phyloP scores from a whole-genome alignment of 129 eudicot genomes.

The Chrysanthemum makinoi region DNA sequence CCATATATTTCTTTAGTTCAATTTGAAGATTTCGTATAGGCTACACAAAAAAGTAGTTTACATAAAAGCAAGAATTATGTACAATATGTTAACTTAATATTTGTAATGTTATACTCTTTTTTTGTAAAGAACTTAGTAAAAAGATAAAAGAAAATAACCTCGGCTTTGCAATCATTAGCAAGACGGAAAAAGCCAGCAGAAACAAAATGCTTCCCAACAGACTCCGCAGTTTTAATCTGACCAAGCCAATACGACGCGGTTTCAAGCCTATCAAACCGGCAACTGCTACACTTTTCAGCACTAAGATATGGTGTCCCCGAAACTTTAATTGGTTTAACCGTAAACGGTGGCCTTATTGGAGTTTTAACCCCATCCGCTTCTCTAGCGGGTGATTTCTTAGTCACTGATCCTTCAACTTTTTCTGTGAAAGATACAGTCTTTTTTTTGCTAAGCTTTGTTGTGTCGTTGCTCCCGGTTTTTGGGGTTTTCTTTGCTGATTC shows the following conservation, averaged over 20 bases:
- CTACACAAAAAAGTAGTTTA: conserved; percentile 19
- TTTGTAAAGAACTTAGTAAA: not conserved
- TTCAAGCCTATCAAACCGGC: conserved; percentile 60
- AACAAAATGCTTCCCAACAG: conserved; percentile 64
- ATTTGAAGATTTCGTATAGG: conserved; percentile 42
- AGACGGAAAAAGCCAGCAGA: conserved; percentile 61
- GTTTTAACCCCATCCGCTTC: conserved; percentile 40
- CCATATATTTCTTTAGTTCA: conserved; percentile 55
- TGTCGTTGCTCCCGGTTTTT: conserved; percentile 13
- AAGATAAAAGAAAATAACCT: conserved; percentile 29
- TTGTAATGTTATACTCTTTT: not conserved
- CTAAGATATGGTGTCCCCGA: conserved; percentile 55
- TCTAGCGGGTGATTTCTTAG: conserved; percentile 17
- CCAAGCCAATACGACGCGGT: conserved; percentile 67
- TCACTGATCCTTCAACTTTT: conserved; percentile 22
- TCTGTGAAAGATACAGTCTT: conserved; percentile 51
- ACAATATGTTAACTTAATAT: not conserved
- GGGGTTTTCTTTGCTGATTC: conserved; percentile 30
- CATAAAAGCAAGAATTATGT: not conserved
- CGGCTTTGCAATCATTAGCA: conserved; percentile 61
- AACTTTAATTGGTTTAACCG: conserved; percentile 26
- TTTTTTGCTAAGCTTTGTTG: conserved; percentile 30
- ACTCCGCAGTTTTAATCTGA: conserved; percentile 61
- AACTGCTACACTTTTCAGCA: conserved; percentile 67
- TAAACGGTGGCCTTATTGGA: conserved; percentile 50